A percentile compares a stretch with the other conserved stretches of the same genome.
phyloP scores from a whole-genome alignment of 192 early-diverging fungal genomes.

The Lobosporangium transversale region DNA sequence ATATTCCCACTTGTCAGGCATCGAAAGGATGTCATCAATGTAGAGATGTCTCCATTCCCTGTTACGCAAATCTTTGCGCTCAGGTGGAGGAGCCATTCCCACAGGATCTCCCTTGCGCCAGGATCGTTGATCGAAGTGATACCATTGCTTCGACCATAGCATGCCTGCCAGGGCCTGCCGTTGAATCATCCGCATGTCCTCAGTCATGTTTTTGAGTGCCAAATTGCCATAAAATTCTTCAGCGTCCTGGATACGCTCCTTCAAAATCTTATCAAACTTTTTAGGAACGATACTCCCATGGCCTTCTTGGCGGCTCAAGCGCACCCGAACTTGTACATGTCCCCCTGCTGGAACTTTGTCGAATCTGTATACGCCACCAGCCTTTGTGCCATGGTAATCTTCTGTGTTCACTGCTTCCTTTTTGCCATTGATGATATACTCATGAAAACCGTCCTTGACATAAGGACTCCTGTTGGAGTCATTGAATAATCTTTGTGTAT shows the following conservation, averaged over 20 bases:
- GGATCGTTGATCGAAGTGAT: slow-evolving; percentile 41
- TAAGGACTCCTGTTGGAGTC: slow-evolving; percentile 46
- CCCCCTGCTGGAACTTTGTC: slow-evolving; percentile 53
- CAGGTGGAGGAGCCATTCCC: slow-evolving; percentile 19
- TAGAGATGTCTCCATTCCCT: slow-evolving; percentile 48
- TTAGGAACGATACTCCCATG: neutral
- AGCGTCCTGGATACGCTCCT: slow-evolving; percentile 18
- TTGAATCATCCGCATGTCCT: slow-evolving; percentile 20
- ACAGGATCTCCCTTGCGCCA: slow-evolving; percentile 46
- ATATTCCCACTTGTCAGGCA: slow-evolving; percentile 54
- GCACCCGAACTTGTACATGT: slow-evolving; percentile 33
- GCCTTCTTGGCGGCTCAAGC: slow-evolving; percentile 14
- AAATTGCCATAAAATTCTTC: slow-evolving; percentile 28
- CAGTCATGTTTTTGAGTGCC: slow-evolving; percentile 4
- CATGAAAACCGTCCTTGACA: slow-evolving; percentile 61
- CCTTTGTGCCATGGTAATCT: slow-evolving; percentile 57
- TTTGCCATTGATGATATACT: slow-evolving; percentile 51
- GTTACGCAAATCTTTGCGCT: slow-evolving; percentile 28
- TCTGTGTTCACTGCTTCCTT: slow-evolving; percentile 40
- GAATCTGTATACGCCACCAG: slow-evolving; percentile 56
- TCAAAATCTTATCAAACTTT: slow-evolving; percentile 23
- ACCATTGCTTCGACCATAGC: slow-evolving; percentile 52
- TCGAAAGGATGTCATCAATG: slow-evolving; percentile 45
- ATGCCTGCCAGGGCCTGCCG: slow-evolving; percentile 46
- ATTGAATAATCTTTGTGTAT: slow-evolving; percentile 51